Evolutionary conservation across 768 basidiomycete genomes (phyloP).

Genomic region (Lentinus brumalis): DNA sequence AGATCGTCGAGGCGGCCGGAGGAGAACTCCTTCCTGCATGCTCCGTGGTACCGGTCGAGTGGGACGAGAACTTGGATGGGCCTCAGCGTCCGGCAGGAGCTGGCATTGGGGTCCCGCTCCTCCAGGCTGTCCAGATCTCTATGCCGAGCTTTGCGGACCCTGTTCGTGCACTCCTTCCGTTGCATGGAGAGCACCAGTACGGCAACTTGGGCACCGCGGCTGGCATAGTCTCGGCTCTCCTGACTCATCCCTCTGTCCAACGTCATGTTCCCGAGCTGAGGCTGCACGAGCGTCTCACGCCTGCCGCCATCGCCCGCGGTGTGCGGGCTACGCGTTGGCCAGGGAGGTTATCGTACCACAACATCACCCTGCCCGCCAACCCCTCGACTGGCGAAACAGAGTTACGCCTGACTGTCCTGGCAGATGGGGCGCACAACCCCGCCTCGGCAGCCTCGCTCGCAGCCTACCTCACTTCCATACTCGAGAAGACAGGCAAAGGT

Average conservation of each 20-base stretch:
- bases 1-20: constrained; percentile 43
- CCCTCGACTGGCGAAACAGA: not conserved
- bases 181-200: constrained; percentile 84
- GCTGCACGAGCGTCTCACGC: constrained; percentile 45
- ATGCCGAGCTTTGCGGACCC: constrained; percentile 47
- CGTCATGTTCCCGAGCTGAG: constrained; percentile 35
- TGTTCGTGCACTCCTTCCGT: constrained; percentile 55
- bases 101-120: constrained; percentile 31
- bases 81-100: constrained; percentile 23
- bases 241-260: constrained; percentile 53
- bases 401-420: constrained; percentile 51
- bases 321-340: constrained; percentile 70
- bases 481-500: constrained; percentile 27
- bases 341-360: constrained; percentile 79
- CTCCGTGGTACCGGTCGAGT: constrained; percentile 37
- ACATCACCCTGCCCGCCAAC: constrained; percentile 29
- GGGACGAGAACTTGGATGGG: constrained; percentile 41
- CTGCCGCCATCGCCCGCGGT: constrained; percentile 54
- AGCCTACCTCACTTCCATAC: constrained; percentile 55
- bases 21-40: constrained; percentile 36
- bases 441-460: constrained; percentile 72
- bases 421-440: constrained; percentile 94
- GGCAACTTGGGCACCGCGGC: constrained; percentile 79
- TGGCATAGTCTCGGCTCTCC: constrained; percentile 73
- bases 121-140: constrained; percentile 45